Evolutionary conservation across 768 basidiomycete genomes (phyloP).

Genomic region (Suillus americanus): DNA sequence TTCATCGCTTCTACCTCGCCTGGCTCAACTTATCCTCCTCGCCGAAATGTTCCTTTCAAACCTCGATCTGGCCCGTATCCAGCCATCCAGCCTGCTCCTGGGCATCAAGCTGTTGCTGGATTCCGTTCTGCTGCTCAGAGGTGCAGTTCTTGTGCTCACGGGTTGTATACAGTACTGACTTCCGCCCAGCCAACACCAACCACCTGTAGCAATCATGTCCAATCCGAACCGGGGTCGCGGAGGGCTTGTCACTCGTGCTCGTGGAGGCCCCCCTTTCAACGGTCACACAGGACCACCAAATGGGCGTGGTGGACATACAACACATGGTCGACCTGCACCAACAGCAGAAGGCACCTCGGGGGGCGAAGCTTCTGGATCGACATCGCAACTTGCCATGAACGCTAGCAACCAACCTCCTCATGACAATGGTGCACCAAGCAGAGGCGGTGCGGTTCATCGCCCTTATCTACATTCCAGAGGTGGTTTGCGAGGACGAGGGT

Average conservation of each 20-base stretch:
- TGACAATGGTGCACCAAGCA: conserved; percentile 9
- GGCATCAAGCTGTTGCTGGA: conserved; percentile 56
- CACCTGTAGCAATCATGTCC: conserved; percentile 68
- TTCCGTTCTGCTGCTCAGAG: conserved; percentile 57
- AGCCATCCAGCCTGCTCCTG: conserved; percentile 51
- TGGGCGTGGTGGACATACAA: conserved; percentile 12
- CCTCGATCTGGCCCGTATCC: conserved; percentile 70
- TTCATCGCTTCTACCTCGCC: conserved; percentile 77
- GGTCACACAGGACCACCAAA: conserved; percentile 12
- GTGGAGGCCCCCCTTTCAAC: conserved; percentile 8
- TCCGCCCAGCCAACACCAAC: conserved; percentile 13
- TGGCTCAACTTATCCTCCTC: conserved; percentile 47
- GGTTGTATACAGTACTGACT: neutral
- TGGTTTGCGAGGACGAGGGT: conserved; percentile 34
- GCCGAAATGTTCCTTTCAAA: conserved; percentile 54
- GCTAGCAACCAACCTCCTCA: conserved; percentile 1
- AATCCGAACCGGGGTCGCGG: conserved; percentile 62
- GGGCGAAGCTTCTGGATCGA: neutral
- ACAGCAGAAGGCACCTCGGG: neutral
- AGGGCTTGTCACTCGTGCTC: conserved; percentile 15
- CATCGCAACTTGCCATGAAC: neutral
- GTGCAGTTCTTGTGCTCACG: conserved; percentile 16
- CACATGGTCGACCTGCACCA: conserved; percentile 11
- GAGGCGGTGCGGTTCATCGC: conserved; percentile 8
- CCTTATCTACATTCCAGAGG: conserved; percentile 21